Base-by-base conservation (phyloP, 345 rosid species). In the Syzygium aromaticum region DNA sequence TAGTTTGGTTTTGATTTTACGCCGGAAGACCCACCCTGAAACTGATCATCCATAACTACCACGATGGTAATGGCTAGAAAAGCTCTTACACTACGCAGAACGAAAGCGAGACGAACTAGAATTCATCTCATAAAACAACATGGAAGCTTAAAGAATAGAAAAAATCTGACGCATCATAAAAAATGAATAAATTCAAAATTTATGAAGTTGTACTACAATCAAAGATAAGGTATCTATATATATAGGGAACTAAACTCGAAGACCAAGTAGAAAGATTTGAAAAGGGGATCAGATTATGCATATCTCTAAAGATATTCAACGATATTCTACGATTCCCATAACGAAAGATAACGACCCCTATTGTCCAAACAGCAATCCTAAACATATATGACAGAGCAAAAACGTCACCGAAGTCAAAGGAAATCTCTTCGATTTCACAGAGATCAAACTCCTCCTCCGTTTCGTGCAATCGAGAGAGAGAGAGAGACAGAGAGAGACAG, bases 21-120 rank as follows among this genome's bases (percentile, higher is more conserved):
- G 59, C 4, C 2, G 27, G 4, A 25, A 21, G 11, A 73, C 5
- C 2, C 0, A 33, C 0, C 0, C 1, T 5, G 2, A 19, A 73
- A 33, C 1, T 6, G 0, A 33, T 73, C 49, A 0, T 0, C 7
- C 27, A 0, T 9, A 73, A 19, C 0, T 19, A 33, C 17, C 11
- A 38, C 0, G 0, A 7, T 73, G 49, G 9, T 38, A 33, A 73
- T 10, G 3, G 14, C 49, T 19, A 0, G 23, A 33, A 73, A 9
- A 1, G 2, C 49, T 38, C 49, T 33, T 9, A 73, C 22, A 19
- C 14, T 7, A 73, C 4, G 1, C 21, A 38, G 7, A 73, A 19
- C 0, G 25, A 3, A 73, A 73, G 80, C 0, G 1, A 4, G 80
- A 73, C 23, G 7, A 13, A 73, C 6, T 9, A 33, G 11, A 33